Percentiles rank a stretch among this genome's conserved stretches.
phyloP scores from a whole-genome alignment of 306 rosid species.

The Dryas alaskensis region DNA sequence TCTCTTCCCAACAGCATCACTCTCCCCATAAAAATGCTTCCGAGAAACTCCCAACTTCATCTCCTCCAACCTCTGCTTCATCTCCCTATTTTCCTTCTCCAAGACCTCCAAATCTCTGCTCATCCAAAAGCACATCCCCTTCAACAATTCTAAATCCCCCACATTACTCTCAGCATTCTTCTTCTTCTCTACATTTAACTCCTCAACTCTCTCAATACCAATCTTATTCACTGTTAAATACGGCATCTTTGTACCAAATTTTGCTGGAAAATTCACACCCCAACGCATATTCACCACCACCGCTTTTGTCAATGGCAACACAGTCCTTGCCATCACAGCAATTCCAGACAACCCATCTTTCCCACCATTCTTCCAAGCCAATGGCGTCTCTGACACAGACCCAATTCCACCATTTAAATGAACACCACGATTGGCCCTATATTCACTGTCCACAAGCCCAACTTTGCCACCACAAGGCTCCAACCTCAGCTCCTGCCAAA shows the following conservation, averaged over 20 bases:
- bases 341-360: constrained; percentile 40
- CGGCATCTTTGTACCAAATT: constrained; percentile 46
- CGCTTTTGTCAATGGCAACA: constrained; percentile 52
- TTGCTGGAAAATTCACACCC: constrained; percentile 57
- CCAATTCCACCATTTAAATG: constrained; percentile 25
- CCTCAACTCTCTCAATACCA: constrained; percentile 57
- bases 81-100: constrained; percentile 69
- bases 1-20: constrained; percentile 29
- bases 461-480: constrained; percentile 41
- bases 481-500: constrained; percentile 73
- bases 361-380: constrained; percentile 34
- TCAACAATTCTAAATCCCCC: constrained; percentile 49
- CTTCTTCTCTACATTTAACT: constrained; percentile 36
- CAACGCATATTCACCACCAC: constrained; percentile 53
- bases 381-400: constrained; percentile 23
- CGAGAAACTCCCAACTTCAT: constrained; percentile 40
- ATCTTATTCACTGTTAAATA: constrained; percentile 67
- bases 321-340: constrained; percentile 62
- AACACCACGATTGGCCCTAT: constrained; percentile 17
- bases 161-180: constrained; percentile 19
- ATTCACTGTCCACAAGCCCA: constrained; percentile 10
- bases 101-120: constrained; percentile 56
- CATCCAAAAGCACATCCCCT: constrained; percentile 60
- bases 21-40: constrained; percentile 21
- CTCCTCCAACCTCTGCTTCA: constrained; percentile 57